These are phyloP conservation scores for Cryptococcus depauperatus DNA, from an alignment of 1,284 basidiomycete species.

Conservation along the genomic window DNA sequence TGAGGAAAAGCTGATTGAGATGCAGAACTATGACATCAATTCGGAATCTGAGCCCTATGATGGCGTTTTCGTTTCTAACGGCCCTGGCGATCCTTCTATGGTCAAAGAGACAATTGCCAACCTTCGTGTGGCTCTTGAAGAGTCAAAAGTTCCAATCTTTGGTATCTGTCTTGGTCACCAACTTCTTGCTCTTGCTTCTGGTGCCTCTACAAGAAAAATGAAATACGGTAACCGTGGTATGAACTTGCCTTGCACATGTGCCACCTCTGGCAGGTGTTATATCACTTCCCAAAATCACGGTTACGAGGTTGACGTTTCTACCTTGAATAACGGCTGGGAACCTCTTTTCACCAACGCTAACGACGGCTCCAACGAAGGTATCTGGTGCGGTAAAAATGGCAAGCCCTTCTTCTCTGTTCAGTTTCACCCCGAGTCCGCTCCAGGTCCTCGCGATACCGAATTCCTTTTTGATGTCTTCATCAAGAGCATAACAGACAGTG, in stretches of 20 bases:
- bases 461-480: constrained; percentile 99
- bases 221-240: constrained; percentile 99
- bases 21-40: constrained; percentile 73
- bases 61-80: constrained; percentile 95
- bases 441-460: constrained; percentile 97
- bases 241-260: constrained; percentile 95
- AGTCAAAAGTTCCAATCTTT: constrained; percentile 78
- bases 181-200: constrained; percentile 87
- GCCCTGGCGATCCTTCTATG: constrained; percentile 92
- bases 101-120: constrained; percentile 65
- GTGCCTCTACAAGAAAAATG: constrained; percentile 93
- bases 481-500: constrained; percentile 71
- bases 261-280: constrained; percentile 90
- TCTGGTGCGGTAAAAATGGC: constrained; percentile 73
- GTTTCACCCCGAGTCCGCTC: constrained; percentile 97
- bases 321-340: constrained; percentile 80
- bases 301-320: constrained; percentile 79
- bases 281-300: constrained; percentile 99
- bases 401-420: constrained; percentile 97
- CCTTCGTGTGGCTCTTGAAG: constrained; percentile 64
- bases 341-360: constrained; percentile 96
- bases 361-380: constrained; percentile 95
- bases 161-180: constrained; percentile 99
- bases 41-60: constrained; percentile 73
- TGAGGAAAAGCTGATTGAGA: no score